phyloP scores from a whole-genome alignment of 2,329 filamentous ascomycete species.

The Claviceps africana region DNA sequence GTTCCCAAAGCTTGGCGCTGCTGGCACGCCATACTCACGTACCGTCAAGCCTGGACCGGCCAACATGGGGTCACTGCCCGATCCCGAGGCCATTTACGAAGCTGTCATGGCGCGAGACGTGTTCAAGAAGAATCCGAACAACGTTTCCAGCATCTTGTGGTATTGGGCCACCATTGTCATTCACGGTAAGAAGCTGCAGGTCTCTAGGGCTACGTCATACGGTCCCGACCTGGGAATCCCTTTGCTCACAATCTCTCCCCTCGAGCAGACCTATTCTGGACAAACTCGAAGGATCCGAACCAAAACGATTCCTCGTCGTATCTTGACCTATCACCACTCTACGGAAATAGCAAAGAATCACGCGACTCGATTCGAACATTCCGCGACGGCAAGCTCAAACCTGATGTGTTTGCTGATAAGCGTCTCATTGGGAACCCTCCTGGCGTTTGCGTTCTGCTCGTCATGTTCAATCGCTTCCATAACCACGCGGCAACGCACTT shows the following conservation, averaged over 20 bases:
- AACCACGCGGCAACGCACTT: constrained; percentile 73
- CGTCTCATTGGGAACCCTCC: constrained; percentile 58
- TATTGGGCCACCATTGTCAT: constrained; percentile 63
- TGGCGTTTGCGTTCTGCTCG: constrained; percentile 53
- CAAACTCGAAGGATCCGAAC: constrained; percentile 44
- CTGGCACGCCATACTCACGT: constrained; percentile 52
- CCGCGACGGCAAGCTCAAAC: constrained; percentile 56
- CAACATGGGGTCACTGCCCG: constrained; percentile 51
- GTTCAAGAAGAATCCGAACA: constrained; percentile 51
- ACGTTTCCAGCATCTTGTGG: constrained; percentile 57
- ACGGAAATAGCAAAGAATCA: constrained; percentile 53
- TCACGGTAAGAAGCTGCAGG: constrained; percentile 37
- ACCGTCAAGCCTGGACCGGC: constrained; percentile 45
- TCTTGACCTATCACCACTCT: constrained; percentile 56
- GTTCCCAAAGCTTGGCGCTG: constrained; percentile 51
- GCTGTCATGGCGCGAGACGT: constrained; percentile 39
- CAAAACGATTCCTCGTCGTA: constrained; percentile 57
- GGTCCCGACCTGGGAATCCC: not conserved
- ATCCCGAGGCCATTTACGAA: constrained; percentile 50
- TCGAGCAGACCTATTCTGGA: constrained; percentile 50
- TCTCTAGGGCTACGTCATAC: not conserved
- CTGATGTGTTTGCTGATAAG: constrained; percentile 58
- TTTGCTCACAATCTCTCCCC: not conserved
- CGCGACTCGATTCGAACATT: constrained; percentile 56
- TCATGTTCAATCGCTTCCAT: constrained; percentile 78